Base-by-base conservation (phyloP, 2,329 filamentous ascomycete genomes). In the Aspergillus hortae region DNA sequence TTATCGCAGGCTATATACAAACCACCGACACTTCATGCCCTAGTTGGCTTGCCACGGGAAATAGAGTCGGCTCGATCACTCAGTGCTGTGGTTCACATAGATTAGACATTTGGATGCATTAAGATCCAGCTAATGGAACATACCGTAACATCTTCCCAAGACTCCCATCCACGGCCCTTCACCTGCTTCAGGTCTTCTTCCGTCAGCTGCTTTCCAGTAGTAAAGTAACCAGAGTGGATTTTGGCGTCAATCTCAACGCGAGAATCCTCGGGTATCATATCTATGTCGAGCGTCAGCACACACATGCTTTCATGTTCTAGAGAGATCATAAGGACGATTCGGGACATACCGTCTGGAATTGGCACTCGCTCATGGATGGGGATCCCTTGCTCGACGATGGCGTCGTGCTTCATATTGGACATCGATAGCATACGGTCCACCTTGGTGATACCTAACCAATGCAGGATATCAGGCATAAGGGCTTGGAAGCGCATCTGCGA, bases 361-460 rank as follows among this genome's bases (percentile, higher is more conserved):
- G 92, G 90, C 48, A 96, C 85, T 56, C 91, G 82, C 74, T 95
- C 90, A 63, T 87, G 82, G 61, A 95, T 95, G 14, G 90, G 89
- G 59, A 75, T 75, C 6, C 73, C 73, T 56, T 74, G 71, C 17
- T 72, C 68, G 10, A 75, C 72, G 55, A 76, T 75, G 11, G 73
- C 73, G 51, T 76, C 73, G 51, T 76, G 64, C 61, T 76, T 76
- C 73, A 76, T 75, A 53, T 96, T 94, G 76, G 89, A 94, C 92
- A 96, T 96, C 76, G 89, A 94, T 63, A 96, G 77, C 92, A 96
- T 96, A 54, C 90, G 82, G 70, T 96, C 92, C 66, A 96, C 96
- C 79, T 96, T 96, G 69, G 87, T 92, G 68, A 96, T 96, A 57
- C 92, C 92, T 33, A 96, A 81, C 92, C 92, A 96, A 74, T 96